Base-by-base conservation (phyloP, 768 basidiomycete genomes). In the Auricularia cornea region DNA sequence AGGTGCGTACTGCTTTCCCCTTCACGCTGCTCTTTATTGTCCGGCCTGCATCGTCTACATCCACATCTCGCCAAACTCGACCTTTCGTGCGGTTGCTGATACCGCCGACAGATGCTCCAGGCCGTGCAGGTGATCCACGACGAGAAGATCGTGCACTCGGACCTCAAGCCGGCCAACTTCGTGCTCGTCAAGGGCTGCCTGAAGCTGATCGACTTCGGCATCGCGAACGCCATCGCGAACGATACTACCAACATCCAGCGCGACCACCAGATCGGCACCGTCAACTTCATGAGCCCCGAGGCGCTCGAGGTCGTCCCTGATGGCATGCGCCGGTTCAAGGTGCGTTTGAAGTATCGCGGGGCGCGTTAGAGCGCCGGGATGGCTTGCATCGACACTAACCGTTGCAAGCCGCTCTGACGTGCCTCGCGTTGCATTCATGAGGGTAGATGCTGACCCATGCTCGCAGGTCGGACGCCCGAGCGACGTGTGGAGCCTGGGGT, bases 281-380 rank as follows among this genome's bases (percentile, higher is more conserved):
- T 97, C 40, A 99, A 99, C 71, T 99, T 96, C 72, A 99, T 99
- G 96, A 94, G 93, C 61, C 96, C 96, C 0, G 96, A 99, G 74
- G 93, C 96, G 14, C 93, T 99, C 62, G 92, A 94, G 71, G 73
- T 72, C 30, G 77, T 90, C 26, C 87, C 87, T 3, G 92, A 90
- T 63, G 92, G 89, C 51, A 90, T 87, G 86, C 84, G 90, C 14
- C 83, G 92, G 29, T 84, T 96, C 63, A 97, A 96, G 79, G 94
- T 78, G 41, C 29, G 56, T 41, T 40, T n/a, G n/a, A n/a, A n/a
- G n/a, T n/a, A n/a, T n/a, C n/a, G n/a, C n/a, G n/a, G n/a, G n/a
- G n/a, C n/a, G n/a, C n/a, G n/a, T n/a, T n/a, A n/a, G n/a, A n/a
- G n/a, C n/a, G n/a, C n/a, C n/a, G n/a, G n/a, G n/a, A n/a, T n/a